phyloP scores from a whole-genome alignment of 129 eudicot species.

The Artemisia tridentata region DNA sequence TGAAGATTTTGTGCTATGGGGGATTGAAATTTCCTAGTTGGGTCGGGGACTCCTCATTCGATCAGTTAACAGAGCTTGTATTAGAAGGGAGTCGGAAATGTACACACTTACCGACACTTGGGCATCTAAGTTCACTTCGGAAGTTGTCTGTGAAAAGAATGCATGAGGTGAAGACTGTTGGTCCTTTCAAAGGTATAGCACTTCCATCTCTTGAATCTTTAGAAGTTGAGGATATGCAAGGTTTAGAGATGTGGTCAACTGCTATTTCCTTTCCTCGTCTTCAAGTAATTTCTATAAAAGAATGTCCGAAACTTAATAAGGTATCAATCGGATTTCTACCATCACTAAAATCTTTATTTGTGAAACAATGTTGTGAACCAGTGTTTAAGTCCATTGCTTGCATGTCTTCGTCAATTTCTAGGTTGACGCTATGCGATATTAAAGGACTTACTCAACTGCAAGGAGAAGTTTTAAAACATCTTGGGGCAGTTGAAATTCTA shows the following conservation, averaged over 20 bases:
- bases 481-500: background rate
- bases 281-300: background rate
- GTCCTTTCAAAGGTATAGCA: background rate
- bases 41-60: background rate
- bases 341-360: background rate
- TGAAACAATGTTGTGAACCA: background rate
- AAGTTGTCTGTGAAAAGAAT: background rate
- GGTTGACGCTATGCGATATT: background rate
- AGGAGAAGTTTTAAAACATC: background rate
- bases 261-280: background rate
- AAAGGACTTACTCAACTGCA: background rate
- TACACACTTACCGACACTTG: background rate
- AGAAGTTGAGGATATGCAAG: background rate
- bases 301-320: background rate
- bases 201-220: background rate
- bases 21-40: slow-evolving; percentile 1
- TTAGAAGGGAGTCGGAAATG: background rate
- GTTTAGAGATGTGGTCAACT: background rate
- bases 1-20: background rate
- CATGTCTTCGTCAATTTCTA: background rate
- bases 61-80: background rate
- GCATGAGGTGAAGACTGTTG: background rate
- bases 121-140: background rate
- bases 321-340: background rate
- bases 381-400: background rate